Conservation (phyloP, 768 basidiomycete species). For the Russula sp. region DNA sequence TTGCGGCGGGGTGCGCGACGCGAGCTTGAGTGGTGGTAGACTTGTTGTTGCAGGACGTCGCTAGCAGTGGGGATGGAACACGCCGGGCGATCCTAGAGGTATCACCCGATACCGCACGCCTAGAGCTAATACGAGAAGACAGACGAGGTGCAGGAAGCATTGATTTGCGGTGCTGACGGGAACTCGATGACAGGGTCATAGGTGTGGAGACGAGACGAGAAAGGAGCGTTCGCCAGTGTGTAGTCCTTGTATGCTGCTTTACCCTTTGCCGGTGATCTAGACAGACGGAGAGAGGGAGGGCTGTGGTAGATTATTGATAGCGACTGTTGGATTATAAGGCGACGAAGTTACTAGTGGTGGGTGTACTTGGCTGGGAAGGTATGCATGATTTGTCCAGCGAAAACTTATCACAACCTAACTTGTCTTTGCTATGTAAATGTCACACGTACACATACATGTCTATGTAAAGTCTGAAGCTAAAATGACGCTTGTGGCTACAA, state of each 20-base stretch:
- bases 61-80: conserved; percentile 6
- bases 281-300: no score
- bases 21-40: background rate
- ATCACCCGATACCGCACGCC: background rate
- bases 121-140: conserved; percentile 3
- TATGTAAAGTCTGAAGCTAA: no score
- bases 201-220: background rate
- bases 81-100: conserved; percentile 4
- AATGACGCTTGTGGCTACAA: background rate
- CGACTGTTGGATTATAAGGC: background rate
- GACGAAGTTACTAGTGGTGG: no score
- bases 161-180: conserved; percentile 13
- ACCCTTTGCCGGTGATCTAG: background rate
- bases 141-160: conserved; percentile 10
- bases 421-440: no score
- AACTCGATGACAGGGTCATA: conserved; percentile 8
- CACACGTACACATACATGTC: no score
- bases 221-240: background rate
- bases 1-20: background rate
- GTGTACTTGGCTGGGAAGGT: background rate
- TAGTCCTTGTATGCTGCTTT: background rate
- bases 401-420: no score
- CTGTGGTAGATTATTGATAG: background rate
- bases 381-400: background rate
- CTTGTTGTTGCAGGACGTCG: background rate